Conservation (phyloP, 2,329 filamentous ascomycete genomes). For the Xylaria polymorpha region DNA sequence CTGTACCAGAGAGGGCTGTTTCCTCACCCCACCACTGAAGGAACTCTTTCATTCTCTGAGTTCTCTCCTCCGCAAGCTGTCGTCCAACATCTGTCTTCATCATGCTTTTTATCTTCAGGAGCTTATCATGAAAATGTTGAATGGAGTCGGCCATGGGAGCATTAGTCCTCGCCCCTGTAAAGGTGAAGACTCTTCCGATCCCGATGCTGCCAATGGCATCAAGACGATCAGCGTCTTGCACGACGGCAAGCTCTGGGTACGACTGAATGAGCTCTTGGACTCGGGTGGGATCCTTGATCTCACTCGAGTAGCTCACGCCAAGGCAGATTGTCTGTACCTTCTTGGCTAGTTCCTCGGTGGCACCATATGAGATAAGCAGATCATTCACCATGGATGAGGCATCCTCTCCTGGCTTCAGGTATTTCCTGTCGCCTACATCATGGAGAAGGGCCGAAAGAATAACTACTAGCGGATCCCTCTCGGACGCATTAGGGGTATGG, state of each 20-base stretch:
- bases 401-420: conserved; percentile 69
- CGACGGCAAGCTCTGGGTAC: conserved; percentile 81
- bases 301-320: conserved; percentile 81
- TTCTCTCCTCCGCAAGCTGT: conserved; percentile 64
- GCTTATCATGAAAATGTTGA: conserved; percentile 80
- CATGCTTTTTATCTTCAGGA: conserved; percentile 72
- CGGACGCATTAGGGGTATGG: conserved; percentile 45
- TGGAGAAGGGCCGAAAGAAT: conserved; percentile 82
- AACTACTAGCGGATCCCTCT: conserved; percentile 66
- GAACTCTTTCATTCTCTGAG: conserved; percentile 63
- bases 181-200: conserved; percentile 82
- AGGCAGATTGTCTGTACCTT: conserved; percentile 78
- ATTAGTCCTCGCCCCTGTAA: conserved; percentile 71
- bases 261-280: conserved; percentile 70
- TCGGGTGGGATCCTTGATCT: conserved; percentile 71
- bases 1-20: conserved; percentile 45
- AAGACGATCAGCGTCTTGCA: conserved; percentile 93
- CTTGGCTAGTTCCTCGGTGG: conserved; percentile 66
- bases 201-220: conserved; percentile 91
- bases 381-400: conserved; percentile 65
- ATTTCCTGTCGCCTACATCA: conserved; percentile 90
- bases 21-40: conserved; percentile 70
- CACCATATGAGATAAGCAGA: conserved; percentile 68
- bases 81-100: conserved; percentile 72
- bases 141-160: conserved; percentile 72